phyloP scores from a whole-genome alignment of 2,329 filamentous ascomycete genomes.

The Beauveria brongniartii region DNA sequence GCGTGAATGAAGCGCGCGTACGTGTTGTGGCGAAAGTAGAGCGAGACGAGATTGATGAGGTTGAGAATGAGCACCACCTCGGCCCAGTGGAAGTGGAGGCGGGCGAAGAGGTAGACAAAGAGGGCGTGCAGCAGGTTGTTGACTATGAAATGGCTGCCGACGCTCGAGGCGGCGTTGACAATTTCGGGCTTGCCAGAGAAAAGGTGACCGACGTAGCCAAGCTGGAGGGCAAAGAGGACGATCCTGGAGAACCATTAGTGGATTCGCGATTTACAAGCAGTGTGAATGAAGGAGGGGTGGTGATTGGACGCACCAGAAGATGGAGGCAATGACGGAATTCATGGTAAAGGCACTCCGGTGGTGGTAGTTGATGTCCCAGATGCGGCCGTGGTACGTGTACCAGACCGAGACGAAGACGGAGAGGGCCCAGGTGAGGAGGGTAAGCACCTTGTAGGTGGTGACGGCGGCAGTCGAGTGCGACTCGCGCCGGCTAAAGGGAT shows the following conservation, averaged over 20 bases:
- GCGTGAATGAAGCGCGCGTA: slow-evolving; percentile 69
- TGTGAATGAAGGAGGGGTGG: no score
- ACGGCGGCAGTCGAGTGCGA: slow-evolving; percentile 54
- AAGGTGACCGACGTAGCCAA: slow-evolving; percentile 67
- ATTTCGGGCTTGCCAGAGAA: slow-evolving; percentile 58
- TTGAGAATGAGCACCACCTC: slow-evolving; percentile 72
- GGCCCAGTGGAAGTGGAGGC: slow-evolving; percentile 64
- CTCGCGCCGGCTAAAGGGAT: slow-evolving; percentile 68
- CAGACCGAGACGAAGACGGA: slow-evolving; percentile 65
- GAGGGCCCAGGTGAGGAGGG: slow-evolving; percentile 65
- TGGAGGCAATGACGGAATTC: slow-evolving; percentile 53
- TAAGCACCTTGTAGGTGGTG: slow-evolving; percentile 67
- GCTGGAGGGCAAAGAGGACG: slow-evolving; percentile 65
- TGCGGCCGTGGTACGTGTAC: slow-evolving; percentile 60
- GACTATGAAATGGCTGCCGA: slow-evolving; percentile 76
- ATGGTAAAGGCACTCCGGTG: slow-evolving; percentile 67
- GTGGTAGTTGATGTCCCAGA: slow-evolving; percentile 66
- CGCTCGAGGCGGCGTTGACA: slow-evolving; percentile 63
- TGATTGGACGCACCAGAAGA: slow-evolving; percentile 60
- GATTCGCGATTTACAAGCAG: no score
- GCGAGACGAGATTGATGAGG: slow-evolving; percentile 67
- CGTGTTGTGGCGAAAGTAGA: slow-evolving; percentile 73
- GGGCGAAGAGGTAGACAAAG: slow-evolving; percentile 78
- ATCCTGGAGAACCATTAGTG: slow-evolving; percentile 40
- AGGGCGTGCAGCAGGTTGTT: slow-evolving; percentile 78